Conservation (phyloP, 305 asterid species). For the Ilex paraguariensis region DNA sequence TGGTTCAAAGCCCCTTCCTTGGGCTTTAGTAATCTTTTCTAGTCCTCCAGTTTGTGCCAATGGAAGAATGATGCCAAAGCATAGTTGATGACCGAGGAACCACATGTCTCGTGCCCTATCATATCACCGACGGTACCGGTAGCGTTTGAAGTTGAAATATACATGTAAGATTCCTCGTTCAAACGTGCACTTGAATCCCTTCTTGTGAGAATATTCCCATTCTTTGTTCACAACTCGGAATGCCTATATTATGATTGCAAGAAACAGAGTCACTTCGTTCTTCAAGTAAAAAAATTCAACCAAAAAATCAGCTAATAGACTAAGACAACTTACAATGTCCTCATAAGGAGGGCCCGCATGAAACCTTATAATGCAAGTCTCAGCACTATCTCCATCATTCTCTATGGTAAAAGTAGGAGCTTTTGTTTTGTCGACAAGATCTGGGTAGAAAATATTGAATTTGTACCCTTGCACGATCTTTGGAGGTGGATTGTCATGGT, state of each 20-base stretch:
- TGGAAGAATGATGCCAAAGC: no score
- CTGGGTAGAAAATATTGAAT: constrained; percentile 26
- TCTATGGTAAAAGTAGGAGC: constrained; percentile 21
- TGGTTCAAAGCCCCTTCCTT: no score
- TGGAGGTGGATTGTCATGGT: constrained; percentile 27
- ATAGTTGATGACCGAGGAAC: no score
- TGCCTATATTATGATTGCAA: constrained; percentile 27
- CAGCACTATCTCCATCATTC: constrained; percentile 20
- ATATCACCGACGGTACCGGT: constrained; percentile 64
- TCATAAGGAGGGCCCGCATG: constrained; percentile 76
- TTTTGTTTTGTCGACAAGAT: constrained; percentile 22
- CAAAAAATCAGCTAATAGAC: background rate
- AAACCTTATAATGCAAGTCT: constrained; percentile 20
- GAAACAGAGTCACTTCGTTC: background rate
- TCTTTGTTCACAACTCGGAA: constrained; percentile 76
- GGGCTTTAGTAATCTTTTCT: no score
- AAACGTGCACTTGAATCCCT: constrained; percentile 72
- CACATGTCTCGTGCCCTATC: background rate
- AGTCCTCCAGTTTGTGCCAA: no score
- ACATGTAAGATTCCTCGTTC: constrained; percentile 70
- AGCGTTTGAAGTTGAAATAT: constrained; percentile 76
- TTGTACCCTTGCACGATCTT: constrained; percentile 24
- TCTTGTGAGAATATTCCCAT: constrained; percentile 84
- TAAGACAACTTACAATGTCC: constrained; percentile 35
- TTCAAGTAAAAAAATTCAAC: background rate